Evolutionary conservation across 164 flowering plant species (phyloP).

Genomic region (Berberis vulgaris): DNA sequence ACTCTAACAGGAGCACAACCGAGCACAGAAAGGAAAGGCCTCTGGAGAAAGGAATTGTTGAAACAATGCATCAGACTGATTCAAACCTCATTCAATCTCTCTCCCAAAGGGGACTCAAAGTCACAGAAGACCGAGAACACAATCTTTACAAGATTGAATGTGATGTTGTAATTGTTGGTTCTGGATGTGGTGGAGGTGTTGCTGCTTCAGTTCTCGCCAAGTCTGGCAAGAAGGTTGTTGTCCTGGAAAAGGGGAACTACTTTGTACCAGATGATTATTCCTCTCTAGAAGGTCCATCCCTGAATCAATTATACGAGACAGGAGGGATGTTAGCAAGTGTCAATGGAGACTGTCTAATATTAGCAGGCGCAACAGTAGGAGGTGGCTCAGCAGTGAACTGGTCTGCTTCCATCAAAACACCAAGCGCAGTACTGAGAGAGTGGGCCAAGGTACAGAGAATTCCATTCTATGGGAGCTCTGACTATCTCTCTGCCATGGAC

Average conservation of each 20-base stretch:
- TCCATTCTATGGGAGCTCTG: constrained; percentile 28
- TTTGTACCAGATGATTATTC: constrained; percentile 44
- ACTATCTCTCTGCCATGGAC: constrained; percentile 58
- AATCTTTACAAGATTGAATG: constrained; percentile 36
- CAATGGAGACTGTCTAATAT: constrained; percentile 28
- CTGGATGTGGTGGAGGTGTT: constrained; percentile 73
- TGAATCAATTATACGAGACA: constrained; percentile 38
- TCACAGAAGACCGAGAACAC: constrained; percentile 16
- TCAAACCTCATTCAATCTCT: constrained; percentile 30
- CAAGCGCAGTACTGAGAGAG: constrained; percentile 35
- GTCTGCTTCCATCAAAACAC: constrained; percentile 65
- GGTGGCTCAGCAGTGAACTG: constrained; percentile 78
- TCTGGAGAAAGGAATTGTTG: constrained; percentile 45
- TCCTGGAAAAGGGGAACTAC: constrained; percentile 65
- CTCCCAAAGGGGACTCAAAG: constrained; percentile 32
- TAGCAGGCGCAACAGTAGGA: constrained; percentile 67
- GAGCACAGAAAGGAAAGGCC: constrained; percentile 25
- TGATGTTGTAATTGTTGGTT: constrained; percentile 57
- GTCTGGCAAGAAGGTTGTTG: constrained; percentile 49
- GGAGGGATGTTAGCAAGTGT: constrained; percentile 38
- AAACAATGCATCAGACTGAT: constrained; percentile 30
- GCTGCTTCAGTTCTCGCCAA: constrained; percentile 57
- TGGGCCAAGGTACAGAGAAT: constrained; percentile 41
- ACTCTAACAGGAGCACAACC: constrained; percentile 9
- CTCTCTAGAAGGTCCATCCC: constrained; percentile 53